These are phyloP conservation scores for Planoprotostelium fungivorum DNA, from an alignment of 78 protist genomes.

Conservation along the genomic window DNA sequence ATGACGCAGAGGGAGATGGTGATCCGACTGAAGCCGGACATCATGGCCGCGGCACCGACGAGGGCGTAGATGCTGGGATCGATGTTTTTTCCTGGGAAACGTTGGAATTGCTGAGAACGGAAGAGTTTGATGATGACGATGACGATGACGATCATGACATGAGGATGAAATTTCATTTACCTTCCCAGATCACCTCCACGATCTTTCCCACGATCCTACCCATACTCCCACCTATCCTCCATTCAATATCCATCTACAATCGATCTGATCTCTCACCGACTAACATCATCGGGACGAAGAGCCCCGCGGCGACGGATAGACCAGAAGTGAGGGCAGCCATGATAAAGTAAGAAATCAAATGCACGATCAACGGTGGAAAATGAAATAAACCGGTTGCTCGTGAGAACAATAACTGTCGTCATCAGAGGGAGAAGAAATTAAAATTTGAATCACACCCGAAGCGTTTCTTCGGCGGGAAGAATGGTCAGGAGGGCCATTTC, in stretches of 20 bases:
- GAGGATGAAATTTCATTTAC: not conserved
- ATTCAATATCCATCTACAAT: too few relatives aligned
- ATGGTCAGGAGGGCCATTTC: constrained; percentile 3
- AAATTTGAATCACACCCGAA: not conserved
- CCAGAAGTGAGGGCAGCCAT: constrained; percentile 78
- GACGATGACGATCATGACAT: too few relatives aligned
- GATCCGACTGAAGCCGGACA: constrained; percentile 89
- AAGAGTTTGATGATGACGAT: too few relatives aligned
- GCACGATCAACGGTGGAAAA: constrained; percentile 44
- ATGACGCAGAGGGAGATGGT: constrained; percentile 83
- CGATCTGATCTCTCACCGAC: constrained; percentile 71
- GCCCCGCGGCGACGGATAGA: constrained; percentile 72
- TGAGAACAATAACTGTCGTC: constrained; percentile 62
- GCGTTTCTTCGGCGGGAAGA: constrained; percentile 7
- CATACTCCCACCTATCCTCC: not conserved
- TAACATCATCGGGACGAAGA: constrained; percentile 82
- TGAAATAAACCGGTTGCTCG: constrained; percentile 12
- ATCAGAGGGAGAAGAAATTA: constrained; percentile 37
- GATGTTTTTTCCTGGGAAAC: too few relatives aligned
- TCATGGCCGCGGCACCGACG: constrained; percentile 85
- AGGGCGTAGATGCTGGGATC: constrained; percentile 73
- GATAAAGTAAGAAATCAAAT: constrained; percentile 52
- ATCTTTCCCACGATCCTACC: not conserved
- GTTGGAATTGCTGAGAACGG: too few relatives aligned
- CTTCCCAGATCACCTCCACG: not conserved